Percentiles rank a stretch among this genome's conserved stretches.
These are phyloP conservation scores for Laburnicola sp. DNA, from an alignment of 2,329 filamentous ascomycete genomes.

Conservation along the genomic window DNA sequence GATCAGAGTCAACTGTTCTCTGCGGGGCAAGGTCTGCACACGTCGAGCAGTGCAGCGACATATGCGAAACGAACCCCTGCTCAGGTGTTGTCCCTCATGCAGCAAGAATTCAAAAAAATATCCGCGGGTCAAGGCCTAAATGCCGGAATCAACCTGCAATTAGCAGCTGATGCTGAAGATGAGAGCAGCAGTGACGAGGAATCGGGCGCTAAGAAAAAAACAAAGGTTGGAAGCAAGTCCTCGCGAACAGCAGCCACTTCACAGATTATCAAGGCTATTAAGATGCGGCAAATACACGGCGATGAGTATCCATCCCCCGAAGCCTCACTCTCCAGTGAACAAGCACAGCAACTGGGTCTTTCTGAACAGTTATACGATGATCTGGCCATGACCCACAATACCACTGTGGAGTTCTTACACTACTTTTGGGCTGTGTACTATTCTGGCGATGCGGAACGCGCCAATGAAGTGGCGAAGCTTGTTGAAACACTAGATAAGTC, in stretches of 20 bases:
- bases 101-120: constrained; percentile 61
- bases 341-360: constrained; percentile 40
- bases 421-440: constrained; percentile 96
- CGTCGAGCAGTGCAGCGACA: constrained; percentile 54
- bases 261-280: constrained; percentile 68
- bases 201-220: constrained; percentile 59
- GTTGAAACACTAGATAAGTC: constrained; percentile 80
- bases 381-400: constrained; percentile 80
- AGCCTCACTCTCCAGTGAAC: constrained; percentile 28
- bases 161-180: constrained; percentile 69
- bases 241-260: constrained; percentile 66
- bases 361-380: constrained; percentile 60
- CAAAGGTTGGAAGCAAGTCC: constrained; percentile 69
- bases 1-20: constrained; percentile 85
- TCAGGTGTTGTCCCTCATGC: constrained; percentile 67
- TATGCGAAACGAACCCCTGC: constrained; percentile 72
- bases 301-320: constrained; percentile 41
- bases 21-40: constrained; percentile 48
- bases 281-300: constrained; percentile 63
- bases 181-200: constrained; percentile 61
- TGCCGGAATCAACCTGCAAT: constrained; percentile 59
- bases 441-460: constrained; percentile 81
- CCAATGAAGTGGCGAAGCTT: constrained; percentile 77
- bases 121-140: constrained; percentile 34
- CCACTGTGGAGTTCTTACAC: constrained; percentile 91